phyloP scores from a whole-genome alignment of 805 yeast species.

The Spathaspora girioi region DNA sequence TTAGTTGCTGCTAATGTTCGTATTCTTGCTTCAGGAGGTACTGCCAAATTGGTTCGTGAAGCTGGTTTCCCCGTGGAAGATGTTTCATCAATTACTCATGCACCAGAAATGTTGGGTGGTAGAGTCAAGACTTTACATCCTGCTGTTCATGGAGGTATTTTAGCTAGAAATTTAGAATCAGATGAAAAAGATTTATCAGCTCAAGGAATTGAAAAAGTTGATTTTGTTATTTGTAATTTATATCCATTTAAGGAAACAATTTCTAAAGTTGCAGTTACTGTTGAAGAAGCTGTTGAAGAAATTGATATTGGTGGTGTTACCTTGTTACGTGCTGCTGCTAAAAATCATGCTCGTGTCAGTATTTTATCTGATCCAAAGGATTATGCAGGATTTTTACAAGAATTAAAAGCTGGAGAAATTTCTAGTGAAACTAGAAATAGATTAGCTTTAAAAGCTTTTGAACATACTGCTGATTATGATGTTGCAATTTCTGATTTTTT shows the following conservation, averaged over 20 bases:
- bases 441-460: conserved; percentile 94
- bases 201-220: conserved; percentile 94
- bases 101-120: conserved; percentile 99
- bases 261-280: conserved; percentile 90
- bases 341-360: conserved; percentile 95
- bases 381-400: conserved; percentile 82
- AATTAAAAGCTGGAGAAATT: conserved; percentile 71
- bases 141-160: conserved; percentile 96
- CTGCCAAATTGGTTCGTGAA: conserved; percentile 89
- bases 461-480: conserved; percentile 97
- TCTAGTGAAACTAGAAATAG: conserved; percentile 71
- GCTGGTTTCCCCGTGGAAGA: conserved; percentile 98
- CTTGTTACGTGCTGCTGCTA: conserved; percentile 95
- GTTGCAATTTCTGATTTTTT: conserved; percentile 93
- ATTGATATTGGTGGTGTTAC: conserved; percentile 98
- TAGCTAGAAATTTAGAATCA: conserved; percentile 87
- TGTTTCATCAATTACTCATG: conserved; percentile 91
- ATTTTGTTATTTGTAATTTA: conserved; percentile 94
- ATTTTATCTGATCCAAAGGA: conserved; percentile 93
- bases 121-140: conserved; percentile 98
- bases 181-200: conserved; percentile 86
- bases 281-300: conserved; percentile 97
- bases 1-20: conserved; percentile 84
- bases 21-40: conserved; percentile 95
- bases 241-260: conserved; percentile 98